Base-by-base conservation (phyloP, 2,329 filamentous ascomycete species). In the Exophiala aquamarina region DNA sequence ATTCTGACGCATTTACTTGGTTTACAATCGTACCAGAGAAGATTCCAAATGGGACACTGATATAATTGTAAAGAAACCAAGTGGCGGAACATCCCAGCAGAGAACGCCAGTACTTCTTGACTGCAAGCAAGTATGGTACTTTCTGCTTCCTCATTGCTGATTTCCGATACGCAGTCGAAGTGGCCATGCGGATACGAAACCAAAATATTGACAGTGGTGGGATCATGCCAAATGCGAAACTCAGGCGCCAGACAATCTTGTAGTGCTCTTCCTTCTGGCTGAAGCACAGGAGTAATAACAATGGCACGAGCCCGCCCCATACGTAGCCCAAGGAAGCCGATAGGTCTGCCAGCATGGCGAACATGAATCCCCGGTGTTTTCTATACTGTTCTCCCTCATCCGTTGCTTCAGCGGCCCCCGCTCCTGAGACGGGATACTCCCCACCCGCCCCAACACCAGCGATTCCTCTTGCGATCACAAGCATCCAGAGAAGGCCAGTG, bases 31-130 rank as follows among this genome's bases (percentile, higher is more conserved):
- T 77, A 1, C 74, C 74, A 45, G 71, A 73, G 60, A 80, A 80
- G 20, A 81, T 69, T 7, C 75, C 76, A 50, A 79, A 79, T 0
- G 77, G 77, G 42, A 34, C 76, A 74, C 76, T 72, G 32, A 80
- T 72, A 59, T 73, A 81, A 57, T 82, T 75, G 59, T 81, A 75
- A 33, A 67, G 60, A 58, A 79, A 79, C 76, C 76, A 79, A 8
- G 72, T 69, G 1, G 68, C 49, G 2, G 73, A 69, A 5, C 70
- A 69, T 11, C 77, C 76, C 3, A 78, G 57, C 34, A 80, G 61
- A 0, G 72, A 70, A 3, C 71, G 31, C 65, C 71, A 78, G 52
- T 79, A 78, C n/a, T 70, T 66, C 55, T 71, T 76, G 15, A 76
- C 39, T 0, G 70, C 71, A 6, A 79, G 65, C 57, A 60, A 59